Conservation (phyloP, 108 stramenopile species). For the Cyclostephanos invisitatus region DNA sequence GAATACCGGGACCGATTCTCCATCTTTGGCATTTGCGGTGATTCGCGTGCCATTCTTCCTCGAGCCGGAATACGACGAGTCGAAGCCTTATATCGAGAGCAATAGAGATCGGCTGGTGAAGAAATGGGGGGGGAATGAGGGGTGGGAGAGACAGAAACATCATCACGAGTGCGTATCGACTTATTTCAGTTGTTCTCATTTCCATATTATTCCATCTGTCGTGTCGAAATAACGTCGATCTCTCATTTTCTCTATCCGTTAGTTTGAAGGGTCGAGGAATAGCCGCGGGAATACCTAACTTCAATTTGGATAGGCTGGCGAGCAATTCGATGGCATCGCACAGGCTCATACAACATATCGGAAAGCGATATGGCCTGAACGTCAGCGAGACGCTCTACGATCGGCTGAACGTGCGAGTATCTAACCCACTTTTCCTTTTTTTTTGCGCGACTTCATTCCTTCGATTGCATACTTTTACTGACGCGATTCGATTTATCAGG, state of each 20-base stretch:
- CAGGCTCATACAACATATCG: constrained; percentile 79
- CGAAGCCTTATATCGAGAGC: constrained; percentile 68
- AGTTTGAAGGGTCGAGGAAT: constrained; percentile 75
- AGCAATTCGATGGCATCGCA: constrained; percentile 87
- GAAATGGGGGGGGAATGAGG: constrained; percentile 82
- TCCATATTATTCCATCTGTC: neutral
- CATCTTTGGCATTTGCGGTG: constrained; percentile 68
- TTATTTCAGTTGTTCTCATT: neutral
- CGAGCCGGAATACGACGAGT: constrained; percentile 80
- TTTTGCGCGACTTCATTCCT: neutral
- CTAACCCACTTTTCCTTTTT: neutral
- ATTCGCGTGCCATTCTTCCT: constrained; percentile 86
- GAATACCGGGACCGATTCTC: constrained; percentile 36
- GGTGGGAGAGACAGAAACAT: constrained; percentile 78
- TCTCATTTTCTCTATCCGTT: constrained; percentile 1
- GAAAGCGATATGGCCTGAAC: constrained; percentile 72
- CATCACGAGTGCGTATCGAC: constrained; percentile 54
- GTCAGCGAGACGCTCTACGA: constrained; percentile 80
- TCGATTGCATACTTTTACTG: neutral
- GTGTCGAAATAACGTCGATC: neutral
- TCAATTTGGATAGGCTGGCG: constrained; percentile 83
- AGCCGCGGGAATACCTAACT: constrained; percentile 82
- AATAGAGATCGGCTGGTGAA: constrained; percentile 76
- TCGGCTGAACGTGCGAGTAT: constrained; percentile 66
- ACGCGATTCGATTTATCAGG: constrained; percentile 13